These are phyloP conservation scores for Lentinula lateritia DNA, from an alignment of 768 basidiomycete species.

Conservation along the genomic window DNA sequence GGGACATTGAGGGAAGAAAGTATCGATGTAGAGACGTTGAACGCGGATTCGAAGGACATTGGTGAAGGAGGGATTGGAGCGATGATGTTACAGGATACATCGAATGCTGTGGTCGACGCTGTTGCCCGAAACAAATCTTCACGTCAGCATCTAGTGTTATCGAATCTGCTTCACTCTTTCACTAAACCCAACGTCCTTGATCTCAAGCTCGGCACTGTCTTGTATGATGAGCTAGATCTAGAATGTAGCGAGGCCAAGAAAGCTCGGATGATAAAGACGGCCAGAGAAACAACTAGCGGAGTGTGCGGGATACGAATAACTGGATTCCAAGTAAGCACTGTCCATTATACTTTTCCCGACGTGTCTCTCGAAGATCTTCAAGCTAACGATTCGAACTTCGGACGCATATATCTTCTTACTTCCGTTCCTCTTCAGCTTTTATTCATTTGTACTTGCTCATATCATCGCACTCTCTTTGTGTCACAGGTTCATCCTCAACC, in stretches of 20 bases:
- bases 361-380: too few species aligned
- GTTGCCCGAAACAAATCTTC: neutral
- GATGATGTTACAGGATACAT: neutral
- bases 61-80: too few species aligned
- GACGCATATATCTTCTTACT: too few species aligned
- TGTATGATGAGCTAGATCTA: conserved; percentile 67
- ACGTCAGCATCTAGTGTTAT: conserved; percentile 72
- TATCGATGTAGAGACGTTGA: conserved; percentile 32
- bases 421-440: too few species aligned
- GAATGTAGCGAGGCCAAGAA: conserved; percentile 56
- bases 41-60: conserved; percentile 13
- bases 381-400: too few species aligned
- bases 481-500: conserved; percentile 3
- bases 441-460: too few species aligned
- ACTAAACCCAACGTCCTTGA: conserved; percentile 83
- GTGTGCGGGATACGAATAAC: conserved; percentile 80
- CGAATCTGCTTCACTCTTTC: conserved; percentile 76
- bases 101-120: conserved; percentile 15
- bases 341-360: conserved; percentile 1
- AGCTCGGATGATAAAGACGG: conserved; percentile 68
- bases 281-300: conserved; percentile 63
- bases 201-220: conserved; percentile 85
- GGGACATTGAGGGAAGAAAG: conserved; percentile 76
- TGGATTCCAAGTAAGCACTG: conserved; percentile 73
- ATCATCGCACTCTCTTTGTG: neutral